Conservation (phyloP, 2,329 filamentous ascomycete genomes). For the Neopestalotiopsis clavispora region DNA sequence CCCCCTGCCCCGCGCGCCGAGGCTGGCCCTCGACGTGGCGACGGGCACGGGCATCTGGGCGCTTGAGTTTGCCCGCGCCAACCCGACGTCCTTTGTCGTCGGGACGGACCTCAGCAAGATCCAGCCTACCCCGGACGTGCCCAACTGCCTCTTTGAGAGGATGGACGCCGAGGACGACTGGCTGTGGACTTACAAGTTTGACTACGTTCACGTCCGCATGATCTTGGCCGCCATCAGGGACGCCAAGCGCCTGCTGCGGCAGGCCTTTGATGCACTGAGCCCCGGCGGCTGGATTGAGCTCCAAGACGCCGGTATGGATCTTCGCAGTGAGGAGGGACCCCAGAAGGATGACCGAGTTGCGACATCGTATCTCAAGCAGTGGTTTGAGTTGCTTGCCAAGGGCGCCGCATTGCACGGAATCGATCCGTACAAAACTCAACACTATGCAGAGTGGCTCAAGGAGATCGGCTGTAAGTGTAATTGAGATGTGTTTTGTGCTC, state of each 20-base stretch:
- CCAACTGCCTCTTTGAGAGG: slow-evolving; percentile 13
- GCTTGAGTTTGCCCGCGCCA: slow-evolving; percentile 13
- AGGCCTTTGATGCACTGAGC: slow-evolving; percentile 5
- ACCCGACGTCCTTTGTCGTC: slow-evolving; percentile 16
- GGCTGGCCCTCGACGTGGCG: slow-evolving; percentile 8
- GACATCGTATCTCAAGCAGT: slow-evolving; percentile 8
- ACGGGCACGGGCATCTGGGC: slow-evolving; percentile 15
- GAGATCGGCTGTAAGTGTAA: slow-evolving; percentile 13
- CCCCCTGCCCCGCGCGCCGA: slow-evolving; percentile 6
- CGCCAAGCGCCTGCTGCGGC: slow-evolving; percentile 6
- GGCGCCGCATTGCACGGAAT: slow-evolving; percentile 11
- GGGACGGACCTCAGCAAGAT: slow-evolving; percentile 14
- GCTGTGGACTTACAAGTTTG: slow-evolving; percentile 14
- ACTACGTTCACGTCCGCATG: slow-evolving; percentile 14
- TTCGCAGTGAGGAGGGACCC: slow-evolving; percentile 12
- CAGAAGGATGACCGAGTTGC: neutral
- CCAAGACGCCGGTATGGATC: slow-evolving; percentile 16
- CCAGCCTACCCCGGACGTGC: slow-evolving; percentile 11
- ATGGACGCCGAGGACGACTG: slow-evolving; percentile 14
- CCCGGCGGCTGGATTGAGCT: slow-evolving; percentile 16
- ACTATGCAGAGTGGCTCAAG: slow-evolving; percentile 13
- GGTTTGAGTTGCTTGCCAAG: slow-evolving; percentile 5
- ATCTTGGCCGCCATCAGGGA: slow-evolving; percentile 9
- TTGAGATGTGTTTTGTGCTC: neutral
- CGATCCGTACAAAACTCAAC: slow-evolving; percentile 12